Base-by-base conservation (phyloP, 2,329 filamentous ascomycete genomes). In the Xylariaceae sp. region DNA sequence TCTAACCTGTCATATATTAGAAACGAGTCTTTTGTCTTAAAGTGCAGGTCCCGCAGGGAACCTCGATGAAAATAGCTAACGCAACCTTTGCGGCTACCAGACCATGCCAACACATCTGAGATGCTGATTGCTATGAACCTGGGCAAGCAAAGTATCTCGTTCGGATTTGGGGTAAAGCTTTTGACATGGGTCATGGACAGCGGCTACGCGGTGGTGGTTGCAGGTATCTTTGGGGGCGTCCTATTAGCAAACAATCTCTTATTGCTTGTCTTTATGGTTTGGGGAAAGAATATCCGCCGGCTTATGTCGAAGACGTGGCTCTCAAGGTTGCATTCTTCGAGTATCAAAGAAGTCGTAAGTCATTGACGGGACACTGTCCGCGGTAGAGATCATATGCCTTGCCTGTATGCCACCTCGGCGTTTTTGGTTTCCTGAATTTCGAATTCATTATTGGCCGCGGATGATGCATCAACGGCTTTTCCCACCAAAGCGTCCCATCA, bases 61-160 rank as follows among this genome's bases (percentile, higher is more conserved):
- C n/a, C n/a, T n/a, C n/a, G n/a, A n/a, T n/a, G n/a, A n/a, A n/a
- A n/a, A n/a, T n/a, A n/a, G n/a, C n/a, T n/a, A n/a, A n/a, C n/a
- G n/a, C n/a, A n/a, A n/a, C n/a, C n/a, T n/a, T n/a, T n/a, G n/a
- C n/a, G n/a, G n/a, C n/a, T n/a, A n/a, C n/a, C n/a, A n/a, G n/a
- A 84, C 66, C 76, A 76, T 18, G 71, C 78, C 19, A 84, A 84
- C 57, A 78, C 80, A 22, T 78, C 75, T n/a, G 81, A 84, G 67
- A 83, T 84, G 81, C 71, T 84, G n/a, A 84, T 82, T 57, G 77
- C 78, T 3, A 81, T 81, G 76, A 80, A 80, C 60, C 61, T 81
- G 12, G 78, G 78, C 11, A 81, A 81, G 62, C 77, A 81, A 66
- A 75, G 76, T 13, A 80, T 81, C 53, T 77, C 73, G 48, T 81